Base-by-base conservation (phyloP, 495 filamentous ascomycete species). In the Penicillium samsonianum region DNA sequence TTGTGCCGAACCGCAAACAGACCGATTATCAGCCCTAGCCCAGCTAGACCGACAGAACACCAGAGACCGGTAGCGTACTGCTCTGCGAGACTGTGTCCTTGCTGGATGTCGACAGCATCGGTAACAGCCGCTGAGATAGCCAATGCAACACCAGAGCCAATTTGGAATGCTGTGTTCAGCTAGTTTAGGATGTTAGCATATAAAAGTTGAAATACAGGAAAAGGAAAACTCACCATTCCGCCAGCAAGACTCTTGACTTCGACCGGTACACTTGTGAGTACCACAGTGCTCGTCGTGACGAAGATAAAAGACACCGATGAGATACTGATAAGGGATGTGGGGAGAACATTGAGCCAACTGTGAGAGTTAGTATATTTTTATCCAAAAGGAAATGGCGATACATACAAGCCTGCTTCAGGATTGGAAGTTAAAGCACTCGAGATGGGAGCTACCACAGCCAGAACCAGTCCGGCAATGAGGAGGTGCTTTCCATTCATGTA, bases 81-180 rank as follows among this genome's bases (percentile, higher is more conserved):
- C 20, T 72, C 59, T 0, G 67, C 59, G 20, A 72, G 55, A 9
- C 48, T 55, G 23, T 74, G 71, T 44, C 64, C 67, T 49, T 72
- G 65, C 17, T 67, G 40, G 35, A 74, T 74, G 35, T 74, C 71
- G 7, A 67, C 69, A 0, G 62, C 64, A 37, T 70, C 62, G 20
- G 71, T 74, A 6, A 71, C 71, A 12, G 71, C 71, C 3, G 71
- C 69, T 0, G 71, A 74, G 31, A 74, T 72, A 37, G 71, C 71
- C 43, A 74, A 58, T 0, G 71, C 65, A 5, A 72, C 69, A 14
- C 71, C 71, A 26, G 71, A 74, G 22, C 71, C 71, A 30, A 74
- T 74, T 62, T 74, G 71, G 50, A 74, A 74, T 52, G 71, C 69
- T 19, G 71, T 74, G 51, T 74, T 74, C 5, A 74, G 69, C 69